Evolutionary conservation across 2,329 filamentous ascomycete genomes (phyloP), one percentile per base, ranked within the genome.

Genomic region (Lachnellula hyalina): DNA sequence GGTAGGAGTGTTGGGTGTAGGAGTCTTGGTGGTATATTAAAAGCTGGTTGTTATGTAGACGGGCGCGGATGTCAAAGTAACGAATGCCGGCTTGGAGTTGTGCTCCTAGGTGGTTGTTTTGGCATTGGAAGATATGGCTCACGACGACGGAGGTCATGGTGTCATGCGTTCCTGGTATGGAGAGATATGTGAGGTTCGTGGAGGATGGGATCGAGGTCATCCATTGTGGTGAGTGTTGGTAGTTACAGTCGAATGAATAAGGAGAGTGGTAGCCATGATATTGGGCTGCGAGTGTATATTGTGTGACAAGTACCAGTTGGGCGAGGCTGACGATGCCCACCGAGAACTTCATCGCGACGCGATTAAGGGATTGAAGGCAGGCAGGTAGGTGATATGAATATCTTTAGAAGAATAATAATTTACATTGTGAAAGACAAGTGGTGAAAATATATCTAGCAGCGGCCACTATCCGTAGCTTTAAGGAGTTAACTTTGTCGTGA

Each of bases 11-110:
- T 53, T 75, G 75, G 7, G 77, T 80, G 62, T 71, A 72, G 38
- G 70, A 71, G 53, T 68, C 62, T 53, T 68, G 74, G 64, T 80
- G 78, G 63, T 77, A 80, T 56, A 80, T 74, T 46, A 71, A 70
- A 53, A 80, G 71, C 32, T 74, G 65, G 28, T 76, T 69, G 62
- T 70, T 63, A 32, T 32, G 11, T 58, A 78, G 61, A 48, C 76
- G 68, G 49, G 74, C 72, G 49, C 78, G 70, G 61, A 80, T 73
- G 61, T 81, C 76, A 51, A 78, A 68, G 71, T 80, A 77, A 32
- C 76, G 73, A 66, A 80, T 61, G 8, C 78, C 78, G 2, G 74
- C 72, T 35, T 63, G 52, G 42, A 80, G 72, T 66, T 80, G 78
- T 15, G 67, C 69, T 14, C 56, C 61, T 21, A 81, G 69, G 59